Evolutionary conservation across 495 filamentous ascomycete genomes (phyloP), one percentile per base, ranked within the genome.

Genomic region (Staphylotrichum longicolle): DNA sequence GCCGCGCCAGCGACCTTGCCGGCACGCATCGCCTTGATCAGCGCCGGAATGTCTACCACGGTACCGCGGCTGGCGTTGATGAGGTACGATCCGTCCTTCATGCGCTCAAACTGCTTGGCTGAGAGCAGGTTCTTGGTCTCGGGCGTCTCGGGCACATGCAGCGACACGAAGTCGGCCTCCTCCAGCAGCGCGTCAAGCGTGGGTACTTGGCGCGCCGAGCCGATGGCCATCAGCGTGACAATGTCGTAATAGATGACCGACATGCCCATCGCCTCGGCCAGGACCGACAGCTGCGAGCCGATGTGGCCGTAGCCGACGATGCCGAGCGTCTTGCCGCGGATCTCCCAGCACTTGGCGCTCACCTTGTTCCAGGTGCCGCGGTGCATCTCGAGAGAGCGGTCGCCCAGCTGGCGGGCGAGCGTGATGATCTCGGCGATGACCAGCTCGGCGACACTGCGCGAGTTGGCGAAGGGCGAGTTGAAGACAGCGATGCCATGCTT

Each of bases 221-320:
- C 95, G 68, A 99, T 75, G 32, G 89, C 88, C 93, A 99, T 98
- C 54, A 97, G 78, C 66, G 91, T 94, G 53, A 95, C 74, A 8
- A 95, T 84, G 74, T 99, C 95, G 70, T 93, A 97, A 79, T 94
- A 98, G 65, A 97, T 88, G 62, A 99, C 94, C 3, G 81, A 85
- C 92, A 99, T 96, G 33, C 95, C 93, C 90, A 99, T 95, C 27
- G 93, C 86, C 74, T 99, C 95, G 30, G 93, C 91, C 54, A 99
- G 80, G 42, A 99, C 95, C 2, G 93, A 97, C 53, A 99, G 80
- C 73, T 99, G 95, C 56, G 90, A 93, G 63, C 95, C 95, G 68
- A 99, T 98, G 67, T 99, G 95, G 51, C 95, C 95, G 71, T 99
- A 98, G 20, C 95, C 95, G 61, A 99, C 85, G 58, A 99, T 98